Percentiles rank a stretch among this genome's conserved stretches.
These are phyloP conservation scores for Leishmania arabica DNA, from an alignment of 208 protist genomes.

Conservation along the genomic window DNA sequence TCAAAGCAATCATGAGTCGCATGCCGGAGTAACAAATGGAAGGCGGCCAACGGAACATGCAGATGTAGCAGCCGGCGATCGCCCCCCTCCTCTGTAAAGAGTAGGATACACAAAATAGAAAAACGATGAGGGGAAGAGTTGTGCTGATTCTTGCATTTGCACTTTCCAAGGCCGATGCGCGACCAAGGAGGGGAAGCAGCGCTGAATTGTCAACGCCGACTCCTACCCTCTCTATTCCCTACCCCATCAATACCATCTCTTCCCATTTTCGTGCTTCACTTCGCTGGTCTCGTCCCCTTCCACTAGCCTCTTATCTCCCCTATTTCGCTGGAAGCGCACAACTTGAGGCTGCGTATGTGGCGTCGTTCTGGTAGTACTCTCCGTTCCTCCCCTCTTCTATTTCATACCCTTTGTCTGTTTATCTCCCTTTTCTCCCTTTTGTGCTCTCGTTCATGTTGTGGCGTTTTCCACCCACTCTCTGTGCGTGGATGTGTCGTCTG, in stretches of 20 bases:
- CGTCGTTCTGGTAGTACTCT: background rate
- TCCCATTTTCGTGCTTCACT: background rate
- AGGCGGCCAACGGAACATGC: background rate
- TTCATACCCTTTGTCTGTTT: conserved; percentile 7
- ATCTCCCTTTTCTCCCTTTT: background rate
- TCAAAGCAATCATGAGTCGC: conserved; percentile 92
- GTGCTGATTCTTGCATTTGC: background rate
- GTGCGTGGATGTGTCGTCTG: background rate
- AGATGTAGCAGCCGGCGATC: background rate
- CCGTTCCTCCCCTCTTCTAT: background rate
- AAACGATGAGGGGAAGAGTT: too few relatives aligned
- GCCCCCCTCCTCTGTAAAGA: background rate
- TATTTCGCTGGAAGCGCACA: background rate
- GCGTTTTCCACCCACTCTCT: background rate
- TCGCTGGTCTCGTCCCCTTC: background rate
- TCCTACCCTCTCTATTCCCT: background rate
- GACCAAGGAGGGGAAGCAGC: background rate
- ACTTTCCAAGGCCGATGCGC: background rate
- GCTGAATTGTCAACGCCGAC: background rate
- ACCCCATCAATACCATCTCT: background rate
- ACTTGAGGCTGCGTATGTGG: background rate
- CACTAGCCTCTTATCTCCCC: background rate
- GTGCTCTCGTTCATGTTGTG: background rate
- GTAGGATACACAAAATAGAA: background rate
- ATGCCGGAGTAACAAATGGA: conserved; percentile 31